Evolutionary conservation across 1,139 yeast genomes (phyloP).

Genomic region (Blastobotrys petasosporus): DNA sequence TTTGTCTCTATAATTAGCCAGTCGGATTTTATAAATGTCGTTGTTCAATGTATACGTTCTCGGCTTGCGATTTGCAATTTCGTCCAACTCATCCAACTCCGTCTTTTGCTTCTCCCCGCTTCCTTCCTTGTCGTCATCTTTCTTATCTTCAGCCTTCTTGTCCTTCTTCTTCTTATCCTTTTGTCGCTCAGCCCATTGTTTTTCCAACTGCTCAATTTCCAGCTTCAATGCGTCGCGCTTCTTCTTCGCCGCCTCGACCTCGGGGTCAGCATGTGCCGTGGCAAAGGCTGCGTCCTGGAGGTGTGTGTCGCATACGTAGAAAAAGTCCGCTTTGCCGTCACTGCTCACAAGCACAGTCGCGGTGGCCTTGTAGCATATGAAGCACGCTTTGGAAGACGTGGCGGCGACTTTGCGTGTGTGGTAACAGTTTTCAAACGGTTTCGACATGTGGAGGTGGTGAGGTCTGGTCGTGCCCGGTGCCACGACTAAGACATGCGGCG

Average conservation of each 20-base stretch:
- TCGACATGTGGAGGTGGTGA: not conserved
- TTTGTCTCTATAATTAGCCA: conserved; percentile 40
- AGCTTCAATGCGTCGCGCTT: conserved; percentile 38
- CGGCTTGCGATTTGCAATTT: conserved; percentile 36
- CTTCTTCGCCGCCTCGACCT: conserved; percentile 42
- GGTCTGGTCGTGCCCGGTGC: too few relatives aligned
- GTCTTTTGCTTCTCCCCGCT: conserved; percentile 18
- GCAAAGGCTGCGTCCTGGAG: conserved; percentile 60
- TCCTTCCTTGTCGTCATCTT: conserved; percentile 20
- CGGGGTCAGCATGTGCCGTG: conserved; percentile 43
- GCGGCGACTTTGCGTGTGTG: conserved; percentile 52
- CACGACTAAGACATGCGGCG: too few relatives aligned
- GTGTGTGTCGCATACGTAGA: conserved; percentile 64
- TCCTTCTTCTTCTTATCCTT: conserved; percentile 23
- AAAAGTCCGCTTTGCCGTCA: conserved; percentile 50
- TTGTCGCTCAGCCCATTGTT: conserved; percentile 29
- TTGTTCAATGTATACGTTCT: conserved; percentile 47
- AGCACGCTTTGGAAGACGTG: conserved; percentile 52
- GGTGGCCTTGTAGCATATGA: conserved; percentile 63
- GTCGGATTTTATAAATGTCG: conserved; percentile 49
- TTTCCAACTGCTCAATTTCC: conserved; percentile 39
- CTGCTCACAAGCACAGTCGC: conserved; percentile 52
- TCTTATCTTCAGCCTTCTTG: conserved; percentile 21
- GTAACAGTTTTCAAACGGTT: conserved; percentile 47
- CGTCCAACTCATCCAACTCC: conserved; percentile 22